A percentile compares a stretch with the other conserved stretches of the same genome.
Conservation (phyloP, 1,284 basidiomycete species). For the Flammula alnicola region DNA sequence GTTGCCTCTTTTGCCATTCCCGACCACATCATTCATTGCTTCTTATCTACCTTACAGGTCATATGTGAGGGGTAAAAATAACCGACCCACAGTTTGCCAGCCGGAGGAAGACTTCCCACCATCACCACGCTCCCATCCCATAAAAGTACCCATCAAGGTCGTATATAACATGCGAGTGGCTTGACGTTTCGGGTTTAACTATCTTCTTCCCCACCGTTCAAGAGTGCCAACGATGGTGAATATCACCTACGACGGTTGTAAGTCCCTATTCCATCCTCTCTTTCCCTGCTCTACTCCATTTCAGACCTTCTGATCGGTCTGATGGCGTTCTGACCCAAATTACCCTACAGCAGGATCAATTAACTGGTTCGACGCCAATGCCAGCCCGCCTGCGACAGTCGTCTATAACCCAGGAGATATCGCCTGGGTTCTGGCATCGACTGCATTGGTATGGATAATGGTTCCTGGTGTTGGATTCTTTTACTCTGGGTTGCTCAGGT, state of each 20-base stretch:
- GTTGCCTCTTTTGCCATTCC: constrained; percentile 3
- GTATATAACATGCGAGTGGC: constrained; percentile 8
- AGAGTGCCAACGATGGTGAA: constrained; percentile 47
- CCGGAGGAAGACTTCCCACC: constrained; percentile 7
- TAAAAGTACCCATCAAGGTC: constrained; percentile 6
- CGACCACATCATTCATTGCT: constrained; percentile 5
- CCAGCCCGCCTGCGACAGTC: constrained; percentile 28
- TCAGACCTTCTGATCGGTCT: no score
- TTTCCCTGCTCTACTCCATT: not conserved
- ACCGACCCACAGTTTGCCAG: not conserved
- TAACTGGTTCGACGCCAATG: constrained; percentile 24
- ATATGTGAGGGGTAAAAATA: constrained; percentile 5
- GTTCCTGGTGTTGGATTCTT: constrained; percentile 90
- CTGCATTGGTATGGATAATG: constrained; percentile 90
- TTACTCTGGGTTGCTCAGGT: constrained; percentile 77
- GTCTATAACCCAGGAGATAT: constrained; percentile 81
- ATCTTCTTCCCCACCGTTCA: constrained; percentile 1
- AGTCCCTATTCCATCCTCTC: constrained; percentile 24
- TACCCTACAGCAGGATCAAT: constrained; percentile 34
- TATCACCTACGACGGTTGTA: constrained; percentile 55
- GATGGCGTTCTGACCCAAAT: constrained; percentile 1
- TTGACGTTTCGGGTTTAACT: constrained; percentile 1
- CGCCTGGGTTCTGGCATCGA: constrained; percentile 75
- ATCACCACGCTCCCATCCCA: constrained; percentile 4
- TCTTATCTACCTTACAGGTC: constrained; percentile 11